Evolutionary conservation across 345 rosid species (phyloP).

Genomic region (Linum lewisii): DNA sequence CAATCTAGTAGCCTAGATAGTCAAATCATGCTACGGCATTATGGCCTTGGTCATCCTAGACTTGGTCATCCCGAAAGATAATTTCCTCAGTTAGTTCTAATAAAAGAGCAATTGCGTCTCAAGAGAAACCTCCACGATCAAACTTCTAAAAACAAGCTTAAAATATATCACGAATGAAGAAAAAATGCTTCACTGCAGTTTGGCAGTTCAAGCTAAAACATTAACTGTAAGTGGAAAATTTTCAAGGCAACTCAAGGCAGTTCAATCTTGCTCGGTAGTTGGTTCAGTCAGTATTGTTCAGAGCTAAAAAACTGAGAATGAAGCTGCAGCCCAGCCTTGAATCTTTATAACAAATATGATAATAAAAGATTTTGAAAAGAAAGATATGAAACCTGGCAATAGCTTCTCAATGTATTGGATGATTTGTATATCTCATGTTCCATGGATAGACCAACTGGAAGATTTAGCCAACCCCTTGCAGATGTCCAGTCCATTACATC

Average conservation of each 20-base stretch:
- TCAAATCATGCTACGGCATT: too few species aligned
- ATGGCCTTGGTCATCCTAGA: too few species aligned
- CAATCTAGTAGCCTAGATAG: too few species aligned
- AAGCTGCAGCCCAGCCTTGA: background rate
- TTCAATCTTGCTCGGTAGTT: background rate
- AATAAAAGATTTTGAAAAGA: background rate
- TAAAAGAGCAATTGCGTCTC: too few species aligned
- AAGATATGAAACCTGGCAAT: conserved; percentile 17
- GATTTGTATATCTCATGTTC: conserved; percentile 96
- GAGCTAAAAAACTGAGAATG: background rate
- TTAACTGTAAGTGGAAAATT: background rate
- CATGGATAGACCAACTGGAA: conserved; percentile 87
- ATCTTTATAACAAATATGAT: background rate
- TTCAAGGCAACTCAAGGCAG: background rate
- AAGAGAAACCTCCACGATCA: too few species aligned
- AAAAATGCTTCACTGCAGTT: background rate
- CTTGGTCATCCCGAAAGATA: too few species aligned
- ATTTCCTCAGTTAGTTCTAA: too few species aligned
- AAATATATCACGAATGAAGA: background rate
- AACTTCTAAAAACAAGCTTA: background rate
- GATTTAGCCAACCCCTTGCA: conserved; percentile 85
- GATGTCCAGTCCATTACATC: conserved; percentile 95
- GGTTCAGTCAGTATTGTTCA: background rate
- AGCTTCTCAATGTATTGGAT: conserved; percentile 65
- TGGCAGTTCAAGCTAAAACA: background rate